phyloP scores from a whole-genome alignment of 1,284 basidiomycete genomes.

The Leucoagaricus sp. region DNA sequence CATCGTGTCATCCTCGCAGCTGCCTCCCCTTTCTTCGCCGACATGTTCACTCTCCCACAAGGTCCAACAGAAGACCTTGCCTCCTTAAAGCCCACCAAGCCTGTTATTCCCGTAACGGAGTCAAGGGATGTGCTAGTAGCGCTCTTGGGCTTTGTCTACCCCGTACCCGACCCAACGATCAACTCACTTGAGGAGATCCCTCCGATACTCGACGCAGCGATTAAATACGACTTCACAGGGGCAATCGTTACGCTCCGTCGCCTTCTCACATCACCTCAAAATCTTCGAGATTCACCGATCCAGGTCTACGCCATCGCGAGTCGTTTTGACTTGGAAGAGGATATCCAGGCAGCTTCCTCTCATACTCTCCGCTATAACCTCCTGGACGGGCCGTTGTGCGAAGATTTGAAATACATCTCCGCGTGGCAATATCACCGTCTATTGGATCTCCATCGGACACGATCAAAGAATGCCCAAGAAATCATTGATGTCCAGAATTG shows the following conservation, averaged over 20 bases:
- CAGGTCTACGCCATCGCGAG: slow-evolving; percentile 73
- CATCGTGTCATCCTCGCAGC: slow-evolving; percentile 61
- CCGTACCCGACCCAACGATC: slow-evolving; percentile 46
- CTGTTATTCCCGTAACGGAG: slow-evolving; percentile 60
- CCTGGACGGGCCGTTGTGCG: slow-evolving; percentile 52
- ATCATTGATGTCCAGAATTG: slow-evolving; percentile 37
- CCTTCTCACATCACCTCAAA: slow-evolving; percentile 50
- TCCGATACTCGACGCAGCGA: slow-evolving; percentile 51
- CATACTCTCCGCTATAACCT: slow-evolving; percentile 57
- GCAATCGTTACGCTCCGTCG: slow-evolving; percentile 50
- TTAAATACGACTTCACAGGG: slow-evolving; percentile 63
- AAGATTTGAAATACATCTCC: slow-evolving; percentile 66
- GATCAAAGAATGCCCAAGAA: slow-evolving; percentile 48
- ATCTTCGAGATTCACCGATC: slow-evolving; percentile 48
- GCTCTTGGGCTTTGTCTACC: slow-evolving; percentile 59
- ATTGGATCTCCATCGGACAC: slow-evolving; percentile 56
- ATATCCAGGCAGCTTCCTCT: slow-evolving; percentile 52
- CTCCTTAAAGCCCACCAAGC: slow-evolving; percentile 26
- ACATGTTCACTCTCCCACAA: slow-evolving; percentile 71
- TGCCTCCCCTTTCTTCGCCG: slow-evolving; percentile 67
- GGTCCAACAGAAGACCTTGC: slow-evolving; percentile 21
- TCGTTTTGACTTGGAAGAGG: slow-evolving; percentile 61
- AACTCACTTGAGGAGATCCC: slow-evolving; percentile 53
- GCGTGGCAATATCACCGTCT: slow-evolving; percentile 68
- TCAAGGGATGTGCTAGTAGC: slow-evolving; percentile 41